These are phyloP conservation scores for Daldinia decipiens DNA, from an alignment of 495 filamentous ascomycete genomes.

Conservation along the genomic window DNA sequence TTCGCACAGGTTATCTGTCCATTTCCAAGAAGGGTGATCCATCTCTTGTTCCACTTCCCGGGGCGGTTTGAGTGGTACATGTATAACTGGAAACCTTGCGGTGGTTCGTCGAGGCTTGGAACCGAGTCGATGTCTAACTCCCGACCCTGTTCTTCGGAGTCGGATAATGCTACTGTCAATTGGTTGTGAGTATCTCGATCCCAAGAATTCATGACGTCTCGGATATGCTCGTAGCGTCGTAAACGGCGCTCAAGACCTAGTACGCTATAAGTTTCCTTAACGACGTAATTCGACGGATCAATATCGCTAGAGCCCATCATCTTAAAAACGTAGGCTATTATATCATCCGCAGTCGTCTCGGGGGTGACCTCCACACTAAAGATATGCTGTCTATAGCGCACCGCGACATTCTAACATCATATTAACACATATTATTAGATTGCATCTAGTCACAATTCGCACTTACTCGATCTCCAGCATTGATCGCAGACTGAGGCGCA, in stretches of 20 bases:
- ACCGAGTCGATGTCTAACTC: constrained; percentile 63
- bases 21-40: constrained; percentile 74
- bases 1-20: constrained; percentile 83
- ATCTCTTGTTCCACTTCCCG: constrained; percentile 88
- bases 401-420: constrained; percentile 65
- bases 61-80: constrained; percentile 83
- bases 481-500: constrained; percentile 85
- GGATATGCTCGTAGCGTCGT: constrained; percentile 85
- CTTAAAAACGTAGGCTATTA: constrained; percentile 69
- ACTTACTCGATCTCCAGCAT: constrained; percentile 77
- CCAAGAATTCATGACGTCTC: constrained; percentile 95
- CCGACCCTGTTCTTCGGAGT: constrained; percentile 48
- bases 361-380: constrained; percentile 74
- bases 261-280: constrained; percentile 78
- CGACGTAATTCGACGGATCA: constrained; percentile 66
- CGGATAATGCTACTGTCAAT: constrained; percentile 62
- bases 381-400: constrained; percentile 71
- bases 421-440: constrained; percentile 12
- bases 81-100: constrained; percentile 67
- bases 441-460: constrained; percentile 23
- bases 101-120: constrained; percentile 65
- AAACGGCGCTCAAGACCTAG: constrained; percentile 86
- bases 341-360: constrained; percentile 76
- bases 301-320: constrained; percentile 65
- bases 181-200: constrained; percentile 77